A percentile compares a stretch with the other conserved stretches of the same genome.
phyloP scores from a whole-genome alignment of 176 grass and related monocot genomes.

The Coix lacrymajobi region DNA sequence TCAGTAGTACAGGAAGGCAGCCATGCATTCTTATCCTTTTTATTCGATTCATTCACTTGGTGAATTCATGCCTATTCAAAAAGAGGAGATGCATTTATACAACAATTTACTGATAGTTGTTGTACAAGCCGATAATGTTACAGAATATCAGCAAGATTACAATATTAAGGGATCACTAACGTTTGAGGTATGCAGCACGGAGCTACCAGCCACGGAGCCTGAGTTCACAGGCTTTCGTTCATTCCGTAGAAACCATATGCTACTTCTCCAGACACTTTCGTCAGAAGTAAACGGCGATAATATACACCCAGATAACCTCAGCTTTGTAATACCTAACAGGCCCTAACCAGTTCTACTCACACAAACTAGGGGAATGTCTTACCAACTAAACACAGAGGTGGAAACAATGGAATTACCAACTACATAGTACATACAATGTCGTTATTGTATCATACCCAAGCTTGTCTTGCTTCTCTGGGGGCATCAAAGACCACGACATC shows the following conservation, averaged over 20 bases:
- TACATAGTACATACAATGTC: constrained; percentile 25
- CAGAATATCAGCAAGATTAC: background rate
- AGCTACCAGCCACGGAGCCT: background rate
- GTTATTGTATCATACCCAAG: constrained; percentile 63
- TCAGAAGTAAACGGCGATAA: constrained; percentile 48
- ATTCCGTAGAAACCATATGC: constrained; percentile 20
- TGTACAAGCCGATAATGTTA: background rate
- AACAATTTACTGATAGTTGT: background rate
- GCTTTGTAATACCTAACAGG: constrained; percentile 27
- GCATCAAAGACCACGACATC: constrained; percentile 59
- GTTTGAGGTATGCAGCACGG: background rate
- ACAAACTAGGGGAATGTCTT: constrained; percentile 21
- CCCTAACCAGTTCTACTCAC: constrained; percentile 39
- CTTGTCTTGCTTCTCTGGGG: constrained; percentile 59
- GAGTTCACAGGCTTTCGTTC: background rate
- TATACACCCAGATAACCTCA: constrained; percentile 39
- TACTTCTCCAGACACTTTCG: constrained; percentile 30
- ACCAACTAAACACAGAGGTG: constrained; percentile 13
- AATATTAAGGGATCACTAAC: background rate
- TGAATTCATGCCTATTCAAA: background rate
- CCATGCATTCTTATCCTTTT: background rate
- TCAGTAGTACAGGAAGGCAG: background rate
- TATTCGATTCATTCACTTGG: background rate
- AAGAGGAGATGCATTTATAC: background rate
- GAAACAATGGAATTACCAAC: constrained; percentile 28